phyloP scores from a whole-genome alignment of 495 filamentous ascomycete species.

The Thermothielavioides terrestris region DNA sequence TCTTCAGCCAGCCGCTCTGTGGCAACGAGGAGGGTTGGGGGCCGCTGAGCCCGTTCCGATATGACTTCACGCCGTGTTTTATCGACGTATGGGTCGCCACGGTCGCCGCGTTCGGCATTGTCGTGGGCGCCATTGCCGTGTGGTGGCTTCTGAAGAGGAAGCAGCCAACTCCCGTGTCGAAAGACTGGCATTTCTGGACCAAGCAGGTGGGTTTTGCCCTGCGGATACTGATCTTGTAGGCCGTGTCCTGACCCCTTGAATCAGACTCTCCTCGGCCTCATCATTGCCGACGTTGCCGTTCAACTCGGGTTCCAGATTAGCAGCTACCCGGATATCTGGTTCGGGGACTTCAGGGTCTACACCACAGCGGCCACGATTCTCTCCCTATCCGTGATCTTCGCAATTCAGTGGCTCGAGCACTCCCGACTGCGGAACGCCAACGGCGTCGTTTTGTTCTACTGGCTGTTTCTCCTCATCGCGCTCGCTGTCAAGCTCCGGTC shows the following conservation, averaged over 20 bases:
- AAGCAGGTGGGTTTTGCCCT: slow-evolving; percentile 60
- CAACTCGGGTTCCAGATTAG: slow-evolving; percentile 73
- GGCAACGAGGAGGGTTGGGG: slow-evolving; percentile 91
- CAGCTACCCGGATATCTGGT: slow-evolving; percentile 60
- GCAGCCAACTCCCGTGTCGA: slow-evolving; percentile 57
- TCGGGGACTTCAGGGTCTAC: slow-evolving; percentile 83
- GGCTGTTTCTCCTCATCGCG: slow-evolving; percentile 79
- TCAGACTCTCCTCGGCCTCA: slow-evolving; percentile 59
- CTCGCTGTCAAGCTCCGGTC: slow-evolving; percentile 83
- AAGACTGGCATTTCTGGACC: slow-evolving; percentile 92
- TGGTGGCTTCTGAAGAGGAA: slow-evolving; percentile 54
- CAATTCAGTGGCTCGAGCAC: slow-evolving; percentile 91
- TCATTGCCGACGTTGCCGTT: slow-evolving; percentile 57
- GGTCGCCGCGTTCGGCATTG: slow-evolving; percentile 67
- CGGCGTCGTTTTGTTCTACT: slow-evolving; percentile 91
- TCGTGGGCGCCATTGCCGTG: slow-evolving; percentile 66
- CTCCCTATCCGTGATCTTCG: slow-evolving; percentile 69
- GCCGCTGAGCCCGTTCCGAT: slow-evolving; percentile 70
- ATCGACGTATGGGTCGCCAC: slow-evolving; percentile 73
- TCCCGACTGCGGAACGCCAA: slow-evolving; percentile 80
- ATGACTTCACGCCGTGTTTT: slow-evolving; percentile 95
- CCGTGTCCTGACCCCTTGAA: background rate
- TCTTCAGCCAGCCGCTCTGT: slow-evolving; percentile 61
- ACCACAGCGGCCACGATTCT: slow-evolving; percentile 68
- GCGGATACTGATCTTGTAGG: slow-evolving; percentile 12